Evolutionary conservation across 208 protist species (phyloP).

Genomic region (Trypanosoma theileri): DNA sequence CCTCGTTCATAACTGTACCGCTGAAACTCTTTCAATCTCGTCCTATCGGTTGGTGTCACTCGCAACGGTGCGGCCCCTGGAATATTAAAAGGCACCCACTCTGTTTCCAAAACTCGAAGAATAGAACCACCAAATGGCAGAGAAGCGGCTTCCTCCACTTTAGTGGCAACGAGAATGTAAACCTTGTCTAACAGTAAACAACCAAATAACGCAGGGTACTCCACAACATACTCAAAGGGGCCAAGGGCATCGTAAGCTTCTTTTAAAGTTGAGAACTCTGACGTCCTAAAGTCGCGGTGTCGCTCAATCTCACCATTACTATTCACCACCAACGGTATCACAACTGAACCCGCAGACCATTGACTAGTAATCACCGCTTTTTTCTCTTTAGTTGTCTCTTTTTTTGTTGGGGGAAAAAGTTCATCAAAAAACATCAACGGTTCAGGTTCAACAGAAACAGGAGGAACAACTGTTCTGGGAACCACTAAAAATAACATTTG

Average conservation of each 20-base stretch:
- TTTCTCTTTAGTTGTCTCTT: conserved; percentile 11
- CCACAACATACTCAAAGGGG: conserved; percentile 56
- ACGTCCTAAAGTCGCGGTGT: conserved; percentile 44
- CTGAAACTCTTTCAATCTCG: conserved; percentile 69
- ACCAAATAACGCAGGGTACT: conserved; percentile 78
- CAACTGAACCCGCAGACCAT: conserved; percentile 35
- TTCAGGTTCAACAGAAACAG: conserved; percentile 44
- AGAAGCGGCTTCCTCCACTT: conserved; percentile 32
- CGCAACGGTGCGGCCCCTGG: conserved; percentile 53
- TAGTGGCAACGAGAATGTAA: conserved; percentile 79
- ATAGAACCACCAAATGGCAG: conserved; percentile 65
- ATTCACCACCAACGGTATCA: conserved; percentile 52
- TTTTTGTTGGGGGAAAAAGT: conserved; percentile 4
- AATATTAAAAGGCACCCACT: conserved; percentile 75
- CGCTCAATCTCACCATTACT: conserved; percentile 54
- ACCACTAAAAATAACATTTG: conserved; percentile 66
- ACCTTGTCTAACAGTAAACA: conserved; percentile 65
- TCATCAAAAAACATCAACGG: conserved; percentile 74
- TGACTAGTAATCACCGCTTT: conserved; percentile 1
- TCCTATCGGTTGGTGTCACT: conserved; percentile 49
- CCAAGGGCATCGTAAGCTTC: conserved; percentile 53
- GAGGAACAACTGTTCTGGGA: conserved; percentile 33
- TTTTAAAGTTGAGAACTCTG: conserved; percentile 57
- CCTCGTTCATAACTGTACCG: conserved; percentile 64
- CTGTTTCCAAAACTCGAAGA: conserved; percentile 55